Evolutionary conservation across 352 stramenopile species (phyloP).

Genomic region (Globisporangium uncinulatum): DNA sequence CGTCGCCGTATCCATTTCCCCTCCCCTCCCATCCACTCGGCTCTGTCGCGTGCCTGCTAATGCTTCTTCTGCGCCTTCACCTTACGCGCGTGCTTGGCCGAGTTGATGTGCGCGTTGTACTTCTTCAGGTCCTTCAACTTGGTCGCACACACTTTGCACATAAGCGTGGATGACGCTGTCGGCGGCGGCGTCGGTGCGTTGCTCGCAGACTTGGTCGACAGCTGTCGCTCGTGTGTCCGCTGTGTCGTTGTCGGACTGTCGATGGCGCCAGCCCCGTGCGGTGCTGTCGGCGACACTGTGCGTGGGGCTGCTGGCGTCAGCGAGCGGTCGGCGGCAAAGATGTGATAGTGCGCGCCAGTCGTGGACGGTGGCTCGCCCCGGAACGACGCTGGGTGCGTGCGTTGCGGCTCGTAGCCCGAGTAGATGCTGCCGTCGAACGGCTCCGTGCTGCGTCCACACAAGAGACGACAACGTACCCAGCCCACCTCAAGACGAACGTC

Average conservation of each 20-base stretch:
- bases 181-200: too few relatives aligned
- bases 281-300: not conserved
- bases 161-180: conserved; percentile 17
- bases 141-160: conserved; percentile 50
- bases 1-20: too few relatives aligned
- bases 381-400: conserved; percentile 69
- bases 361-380: conserved; percentile 71
- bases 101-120: conserved; percentile 86
- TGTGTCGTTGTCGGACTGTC: not conserved
- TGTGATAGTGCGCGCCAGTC: conserved; percentile 55
- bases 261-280: not conserved
- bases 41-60: not conserved
- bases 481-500: not conserved
- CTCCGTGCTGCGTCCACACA: conserved; percentile 32
- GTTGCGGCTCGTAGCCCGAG: conserved; percentile 69
- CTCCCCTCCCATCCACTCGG: too few relatives aligned
- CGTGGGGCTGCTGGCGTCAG: conserved; percentile 26
- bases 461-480: not conserved
- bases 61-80: conserved; percentile 55
- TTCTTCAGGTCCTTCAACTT: conserved; percentile 67
- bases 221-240: not conserved
- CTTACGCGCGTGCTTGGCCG: conserved; percentile 73
- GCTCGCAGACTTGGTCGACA: too few relatives aligned
- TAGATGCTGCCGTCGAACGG: conserved; percentile 61
- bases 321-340: conserved; percentile 45